A percentile compares a stretch with the other conserved stretches of the same genome.
These are phyloP conservation scores for Mortierella antarctica DNA, from an alignment of 192 early-diverging fungal genomes.

Conservation along the genomic window DNA sequence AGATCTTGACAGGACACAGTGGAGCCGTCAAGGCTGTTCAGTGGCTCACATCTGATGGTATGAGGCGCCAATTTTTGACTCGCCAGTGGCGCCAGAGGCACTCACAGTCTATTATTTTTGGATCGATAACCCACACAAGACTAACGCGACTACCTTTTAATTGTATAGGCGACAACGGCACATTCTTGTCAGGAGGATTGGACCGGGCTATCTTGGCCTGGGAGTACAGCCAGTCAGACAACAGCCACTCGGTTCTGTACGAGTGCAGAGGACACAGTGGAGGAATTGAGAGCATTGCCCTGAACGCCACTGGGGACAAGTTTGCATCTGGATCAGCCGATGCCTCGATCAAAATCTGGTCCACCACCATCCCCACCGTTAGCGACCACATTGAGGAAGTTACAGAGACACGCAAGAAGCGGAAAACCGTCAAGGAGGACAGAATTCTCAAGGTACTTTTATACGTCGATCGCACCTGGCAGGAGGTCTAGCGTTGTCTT, in stretches of 20 bases:
- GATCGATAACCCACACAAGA: background rate
- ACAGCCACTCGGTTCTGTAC: conserved; percentile 65
- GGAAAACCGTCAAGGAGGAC: conserved; percentile 59
- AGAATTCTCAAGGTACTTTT: conserved; percentile 52
- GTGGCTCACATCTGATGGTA: conserved; percentile 69
- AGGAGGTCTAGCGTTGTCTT: background rate
- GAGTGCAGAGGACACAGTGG: conserved; percentile 85
- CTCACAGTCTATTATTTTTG: background rate
- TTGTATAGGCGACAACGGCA: conserved; percentile 56
- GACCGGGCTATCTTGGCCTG: conserved; percentile 77
- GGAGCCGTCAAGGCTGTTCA: conserved; percentile 83
- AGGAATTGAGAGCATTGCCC: conserved; percentile 79
- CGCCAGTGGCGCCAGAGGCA: background rate
- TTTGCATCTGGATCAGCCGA: conserved; percentile 84
- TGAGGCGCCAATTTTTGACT: background rate
- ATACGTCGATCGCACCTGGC: too few relatives aligned
- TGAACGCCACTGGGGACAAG: conserved; percentile 63
- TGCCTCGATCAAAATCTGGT: conserved; percentile 84
- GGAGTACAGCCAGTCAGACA: conserved; percentile 60
- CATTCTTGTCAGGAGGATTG: conserved; percentile 67
- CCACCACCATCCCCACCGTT: conserved; percentile 50
- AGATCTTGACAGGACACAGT: conserved; percentile 73
- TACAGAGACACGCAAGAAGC: conserved; percentile 60
- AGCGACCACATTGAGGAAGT: conserved; percentile 48
- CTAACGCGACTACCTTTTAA: background rate